phyloP scores from a whole-genome alignment of 139 green algal genomes.

The Picochlorum sp. region DNA sequence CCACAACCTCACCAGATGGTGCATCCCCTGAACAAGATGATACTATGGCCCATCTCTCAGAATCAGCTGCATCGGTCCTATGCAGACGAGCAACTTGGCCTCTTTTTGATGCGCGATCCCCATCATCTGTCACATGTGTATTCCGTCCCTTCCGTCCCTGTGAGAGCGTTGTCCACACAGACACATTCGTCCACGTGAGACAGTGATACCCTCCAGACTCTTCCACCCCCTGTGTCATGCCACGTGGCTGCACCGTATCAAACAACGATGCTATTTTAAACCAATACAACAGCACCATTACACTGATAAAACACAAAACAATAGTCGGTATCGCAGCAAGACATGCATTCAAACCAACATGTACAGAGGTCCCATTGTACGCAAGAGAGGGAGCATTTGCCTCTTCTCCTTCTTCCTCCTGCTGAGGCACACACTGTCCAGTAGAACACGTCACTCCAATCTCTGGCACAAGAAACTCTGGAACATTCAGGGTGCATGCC shows the following conservation, averaged over 20 bases:
- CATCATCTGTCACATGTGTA: not conserved
- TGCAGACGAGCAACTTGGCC: too few species aligned
- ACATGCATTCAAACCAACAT: slow-evolving; percentile 1
- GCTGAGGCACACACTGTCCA: not conserved
- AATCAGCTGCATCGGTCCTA: not conserved
- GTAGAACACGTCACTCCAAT: not conserved
- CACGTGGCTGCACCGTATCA: not conserved
- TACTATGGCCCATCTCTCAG: slow-evolving; percentile 8
- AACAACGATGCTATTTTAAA: not conserved
- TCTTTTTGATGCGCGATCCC: not conserved
- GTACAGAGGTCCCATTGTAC: not conserved
- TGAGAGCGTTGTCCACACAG: not conserved
- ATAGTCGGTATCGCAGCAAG: not conserved
- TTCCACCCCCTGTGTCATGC: not conserved
- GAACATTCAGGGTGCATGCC: not conserved
- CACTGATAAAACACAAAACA: slow-evolving; percentile 1
- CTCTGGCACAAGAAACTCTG: not conserved
- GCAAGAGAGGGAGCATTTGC: not conserved
- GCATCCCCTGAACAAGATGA: slow-evolving; percentile 10
- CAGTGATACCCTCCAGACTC: not conserved
- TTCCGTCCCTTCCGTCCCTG: not conserved
- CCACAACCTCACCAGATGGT: slow-evolving; percentile 22
- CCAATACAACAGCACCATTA: not conserved
- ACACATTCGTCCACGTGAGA: not conserved
- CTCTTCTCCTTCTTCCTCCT: not conserved